Conservation (phyloP, 2,329 filamentous ascomycete species). For the Clonostachys chloroleuca region DNA sequence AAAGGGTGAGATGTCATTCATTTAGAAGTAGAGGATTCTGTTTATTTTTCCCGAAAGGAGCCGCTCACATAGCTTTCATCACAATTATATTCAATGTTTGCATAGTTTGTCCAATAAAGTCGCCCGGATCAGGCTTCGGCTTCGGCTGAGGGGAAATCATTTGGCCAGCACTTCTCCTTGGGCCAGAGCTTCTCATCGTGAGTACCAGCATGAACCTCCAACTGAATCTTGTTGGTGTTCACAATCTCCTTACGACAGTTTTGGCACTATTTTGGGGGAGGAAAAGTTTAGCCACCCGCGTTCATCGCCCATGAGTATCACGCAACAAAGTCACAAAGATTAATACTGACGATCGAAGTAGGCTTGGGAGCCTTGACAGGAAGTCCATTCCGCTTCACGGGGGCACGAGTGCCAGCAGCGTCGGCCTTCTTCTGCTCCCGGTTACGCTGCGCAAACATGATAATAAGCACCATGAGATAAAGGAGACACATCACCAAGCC, state of each 20-base stretch:
- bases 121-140: too few relatives aligned
- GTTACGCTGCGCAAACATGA: constrained; percentile 26
- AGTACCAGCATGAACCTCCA: constrained; percentile 47
- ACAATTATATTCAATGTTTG: too few relatives aligned
- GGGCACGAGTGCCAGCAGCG: constrained; percentile 44
- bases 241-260: constrained; percentile 47
- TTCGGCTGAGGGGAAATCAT: constrained; percentile 26
- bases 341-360: constrained; percentile 13
- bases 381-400: constrained; percentile 49
- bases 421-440: constrained; percentile 53
- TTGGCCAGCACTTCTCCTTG: constrained; percentile 56
- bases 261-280: constrained; percentile 31
- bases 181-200: constrained; percentile 44
- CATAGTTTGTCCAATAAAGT: too few relatives aligned
- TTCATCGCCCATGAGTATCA: not conserved
- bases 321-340: constrained; percentile 5
- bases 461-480: not conserved
- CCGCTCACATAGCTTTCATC: too few relatives aligned
- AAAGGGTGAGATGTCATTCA: too few relatives aligned
- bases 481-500: not conserved
- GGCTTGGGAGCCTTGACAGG: constrained; percentile 49
- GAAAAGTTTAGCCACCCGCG: not conserved
- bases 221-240: constrained; percentile 43
- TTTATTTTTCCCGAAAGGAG: too few relatives aligned
- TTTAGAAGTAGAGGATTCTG: too few relatives aligned